phyloP scores from a whole-genome alignment of 106 monocot species.

The Acanthochlamys bracteata region DNA sequence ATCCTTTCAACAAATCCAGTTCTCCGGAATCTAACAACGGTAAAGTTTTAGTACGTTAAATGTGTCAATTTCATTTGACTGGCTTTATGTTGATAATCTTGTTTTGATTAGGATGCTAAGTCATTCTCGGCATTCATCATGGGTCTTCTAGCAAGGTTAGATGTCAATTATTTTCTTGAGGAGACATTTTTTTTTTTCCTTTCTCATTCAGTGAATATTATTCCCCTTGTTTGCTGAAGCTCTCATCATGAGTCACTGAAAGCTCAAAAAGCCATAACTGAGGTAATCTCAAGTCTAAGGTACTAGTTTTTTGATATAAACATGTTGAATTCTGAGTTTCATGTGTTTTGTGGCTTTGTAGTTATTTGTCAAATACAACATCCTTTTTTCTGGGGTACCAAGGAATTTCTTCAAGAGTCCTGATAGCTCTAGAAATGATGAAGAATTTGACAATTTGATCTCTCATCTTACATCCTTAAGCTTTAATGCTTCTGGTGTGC shows the following conservation, averaged over 20 bases:
- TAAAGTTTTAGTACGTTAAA: slow-evolving; percentile 17
- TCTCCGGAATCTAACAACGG: slow-evolving; percentile 72
- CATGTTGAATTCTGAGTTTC: not conserved
- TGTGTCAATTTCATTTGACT: not conserved
- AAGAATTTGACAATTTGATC: slow-evolving; percentile 52
- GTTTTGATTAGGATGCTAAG: slow-evolving; percentile 41
- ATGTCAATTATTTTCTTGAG: slow-evolving; percentile 1
- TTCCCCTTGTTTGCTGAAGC: slow-evolving; percentile 28
- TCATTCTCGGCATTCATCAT: slow-evolving; percentile 73
- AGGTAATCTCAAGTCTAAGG: slow-evolving; percentile 44
- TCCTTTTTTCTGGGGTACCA: slow-evolving; percentile 85
- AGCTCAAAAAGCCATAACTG: slow-evolving; percentile 91
- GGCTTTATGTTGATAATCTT: not conserved
- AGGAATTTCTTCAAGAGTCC: slow-evolving; percentile 59
- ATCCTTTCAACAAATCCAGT: slow-evolving; percentile 66
- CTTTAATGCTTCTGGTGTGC: slow-evolving; percentile 58
- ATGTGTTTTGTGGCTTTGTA: slow-evolving; percentile 14
- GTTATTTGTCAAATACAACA: slow-evolving; percentile 93
- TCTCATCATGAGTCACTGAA: slow-evolving; percentile 97
- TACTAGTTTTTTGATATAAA: too few species aligned
- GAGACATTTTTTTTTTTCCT: too few species aligned
- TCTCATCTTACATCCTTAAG: slow-evolving; percentile 71
- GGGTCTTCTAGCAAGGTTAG: slow-evolving; percentile 87
- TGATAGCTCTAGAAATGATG: slow-evolving; percentile 21
- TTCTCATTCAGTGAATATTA: too few species aligned